Evolutionary conservation across 2,329 filamentous ascomycete species (phyloP), one percentile per base, ranked within the genome.

Genomic region (Didymellaceae sp.): DNA sequence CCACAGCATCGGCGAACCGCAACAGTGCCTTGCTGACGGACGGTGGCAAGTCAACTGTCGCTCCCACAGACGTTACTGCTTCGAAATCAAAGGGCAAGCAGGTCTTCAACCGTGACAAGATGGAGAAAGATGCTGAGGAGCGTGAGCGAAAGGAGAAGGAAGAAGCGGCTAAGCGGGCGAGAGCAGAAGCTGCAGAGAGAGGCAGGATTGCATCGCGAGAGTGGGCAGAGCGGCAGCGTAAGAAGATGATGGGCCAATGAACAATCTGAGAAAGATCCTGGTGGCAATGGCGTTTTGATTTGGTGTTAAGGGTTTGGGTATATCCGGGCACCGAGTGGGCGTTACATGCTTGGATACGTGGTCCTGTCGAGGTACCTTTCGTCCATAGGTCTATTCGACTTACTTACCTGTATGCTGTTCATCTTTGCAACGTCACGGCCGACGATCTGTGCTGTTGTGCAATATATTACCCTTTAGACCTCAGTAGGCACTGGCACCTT

Each of bases 181-280:
- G 78, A 24, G 74, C 71, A 1, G 75, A 75, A 22, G 78, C 78
- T 6, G 75, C 78, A 0, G 78, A 79, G 63, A 58, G 77, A 4
- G 73, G 77, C 0, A 61, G 78, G 13, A 68, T 71, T 31, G 67
- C 73, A 28, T 77, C 74, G 58, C 58, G 77, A 9, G 77, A 79
- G 61, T 81, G 78, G 78, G 78, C 78, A 4, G 77, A 78, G 66
- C 77, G 74, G 69, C 74, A 77, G 68, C 74, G 66, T 68, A 72
- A 70, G 68, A 74, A 68, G 62, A 57, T 59, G 57, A 52, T 65
- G 61, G 62, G 42, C 11, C 25, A 45, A 13, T 42, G n/a, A 45
- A 14, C 5, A 8, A 1, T 4, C n/a, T 31, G 17, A 7, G n/a
- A 6, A 25, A 25, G 8, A 18, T 3, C 2, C 4, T 9, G 18